Conservation (phyloP, 208 protist genomes). For the Porcisia hertigi region DNA sequence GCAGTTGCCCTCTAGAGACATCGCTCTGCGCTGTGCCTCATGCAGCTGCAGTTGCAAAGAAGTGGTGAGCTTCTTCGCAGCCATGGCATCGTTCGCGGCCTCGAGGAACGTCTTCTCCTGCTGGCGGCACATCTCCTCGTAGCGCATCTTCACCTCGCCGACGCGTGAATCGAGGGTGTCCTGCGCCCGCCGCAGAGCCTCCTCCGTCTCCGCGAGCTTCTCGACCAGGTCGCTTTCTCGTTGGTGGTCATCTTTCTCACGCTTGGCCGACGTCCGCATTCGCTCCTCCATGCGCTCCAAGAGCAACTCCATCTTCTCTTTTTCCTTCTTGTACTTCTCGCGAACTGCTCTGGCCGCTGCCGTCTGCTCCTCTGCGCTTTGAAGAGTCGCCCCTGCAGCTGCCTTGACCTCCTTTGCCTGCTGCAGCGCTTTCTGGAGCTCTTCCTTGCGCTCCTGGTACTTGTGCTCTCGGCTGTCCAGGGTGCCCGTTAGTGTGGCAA, state of each 20-base stretch:
- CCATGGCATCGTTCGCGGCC: conserved; percentile 26
- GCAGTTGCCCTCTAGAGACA: conserved; percentile 15
- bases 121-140: conserved; percentile 35
- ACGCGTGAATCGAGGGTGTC: conserved; percentile 27
- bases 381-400: conserved; percentile 26
- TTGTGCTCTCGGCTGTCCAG: conserved; percentile 41
- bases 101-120: conserved; percentile 36
- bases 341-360: conserved; percentile 43
- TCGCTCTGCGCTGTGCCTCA: conserved; percentile 26
- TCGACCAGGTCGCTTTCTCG: conserved; percentile 30
- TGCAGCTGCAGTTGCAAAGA: conserved; percentile 31
- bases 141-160: conserved; percentile 26
- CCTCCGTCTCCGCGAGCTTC: conserved; percentile 33
- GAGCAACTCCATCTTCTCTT: conserved; percentile 58
- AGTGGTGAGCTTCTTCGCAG: conserved; percentile 24
- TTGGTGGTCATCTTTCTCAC: conserved; percentile 44
- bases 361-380: conserved; percentile 37
- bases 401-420: conserved; percentile 38
- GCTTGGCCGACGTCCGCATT: conserved; percentile 29
- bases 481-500: conserved; percentile 26
- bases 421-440: conserved; percentile 35
- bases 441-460: conserved; percentile 45
- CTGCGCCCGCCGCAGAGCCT: conserved; percentile 32
- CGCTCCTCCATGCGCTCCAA: conserved; percentile 50
- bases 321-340: conserved; percentile 63